Conservation (phyloP, 2,329 filamentous ascomycete genomes). For the Cordyceps pruinosa region DNA sequence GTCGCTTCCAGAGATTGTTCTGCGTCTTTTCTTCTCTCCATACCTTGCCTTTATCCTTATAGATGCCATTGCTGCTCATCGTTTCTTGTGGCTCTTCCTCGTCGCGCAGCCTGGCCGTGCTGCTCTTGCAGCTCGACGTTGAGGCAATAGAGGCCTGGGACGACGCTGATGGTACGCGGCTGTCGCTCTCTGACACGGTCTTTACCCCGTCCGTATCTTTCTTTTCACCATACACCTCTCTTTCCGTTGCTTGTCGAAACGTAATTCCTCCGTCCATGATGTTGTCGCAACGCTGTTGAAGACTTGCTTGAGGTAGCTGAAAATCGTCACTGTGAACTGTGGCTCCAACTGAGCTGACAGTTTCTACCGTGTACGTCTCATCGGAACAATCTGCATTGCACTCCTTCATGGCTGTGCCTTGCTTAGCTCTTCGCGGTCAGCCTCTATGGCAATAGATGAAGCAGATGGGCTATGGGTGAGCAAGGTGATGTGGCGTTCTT, state of each 20-base stretch:
- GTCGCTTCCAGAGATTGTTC: background rate
- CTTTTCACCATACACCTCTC: background rate
- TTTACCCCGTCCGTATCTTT: background rate
- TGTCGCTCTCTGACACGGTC: background rate
- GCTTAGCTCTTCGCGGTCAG: background rate
- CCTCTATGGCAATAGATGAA: too few relatives aligned
- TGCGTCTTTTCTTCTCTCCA: background rate
- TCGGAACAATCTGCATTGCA: background rate
- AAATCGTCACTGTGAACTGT: slow-evolving; percentile 12
- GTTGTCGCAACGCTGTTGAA: background rate
- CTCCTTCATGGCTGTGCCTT: background rate
- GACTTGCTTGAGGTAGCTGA: background rate
- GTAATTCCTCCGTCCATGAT: background rate
- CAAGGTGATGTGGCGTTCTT: too few relatives aligned
- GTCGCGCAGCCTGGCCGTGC: background rate
- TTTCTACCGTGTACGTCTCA: too few relatives aligned
- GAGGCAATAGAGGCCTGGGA: background rate
- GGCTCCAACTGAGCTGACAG: slow-evolving; percentile 1
- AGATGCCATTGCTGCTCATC: background rate
- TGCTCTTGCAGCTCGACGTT: background rate
- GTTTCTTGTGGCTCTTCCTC: background rate
- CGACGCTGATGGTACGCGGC: slow-evolving; percentile 5
- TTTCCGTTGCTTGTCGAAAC: background rate
- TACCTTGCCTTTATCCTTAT: background rate
- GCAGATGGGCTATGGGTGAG: too few relatives aligned